Conservation (phyloP, 208 protist genomes). For the Leishmania amazonensis region DNA sequence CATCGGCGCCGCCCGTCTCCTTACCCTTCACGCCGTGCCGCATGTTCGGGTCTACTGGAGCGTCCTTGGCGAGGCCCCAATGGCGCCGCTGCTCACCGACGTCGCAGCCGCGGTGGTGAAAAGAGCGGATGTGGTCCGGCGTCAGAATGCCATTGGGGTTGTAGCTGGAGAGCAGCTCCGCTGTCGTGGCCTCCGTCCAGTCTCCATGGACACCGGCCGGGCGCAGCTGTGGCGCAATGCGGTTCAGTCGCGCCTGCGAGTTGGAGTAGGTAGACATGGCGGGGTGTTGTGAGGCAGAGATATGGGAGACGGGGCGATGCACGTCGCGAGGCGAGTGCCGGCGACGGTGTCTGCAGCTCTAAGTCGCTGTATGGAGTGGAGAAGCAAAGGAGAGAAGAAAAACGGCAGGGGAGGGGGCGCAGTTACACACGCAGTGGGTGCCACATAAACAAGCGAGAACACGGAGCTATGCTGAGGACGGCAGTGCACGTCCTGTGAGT, state of each 20-base stretch:
- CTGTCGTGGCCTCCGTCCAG: conserved; percentile 44
- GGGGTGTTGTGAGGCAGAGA: not conserved
- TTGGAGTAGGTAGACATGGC: conserved; percentile 39
- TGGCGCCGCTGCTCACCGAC: conserved; percentile 55
- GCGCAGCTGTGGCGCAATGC: conserved; percentile 77
- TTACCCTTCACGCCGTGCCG: conserved; percentile 50
- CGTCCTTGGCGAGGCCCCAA: conserved; percentile 55
- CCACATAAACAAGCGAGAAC: not conserved
- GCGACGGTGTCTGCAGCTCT: not conserved
- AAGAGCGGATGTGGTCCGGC: conserved; percentile 59
- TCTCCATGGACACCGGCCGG: conserved; percentile 62
- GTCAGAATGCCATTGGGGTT: conserved; percentile 48
- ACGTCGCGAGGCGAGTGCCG: not conserved
- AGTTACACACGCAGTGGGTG: not conserved
- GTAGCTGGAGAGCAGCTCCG: conserved; percentile 74
- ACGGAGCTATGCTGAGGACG: not conserved
- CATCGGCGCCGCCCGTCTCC: conserved; percentile 42
- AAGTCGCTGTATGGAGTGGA: not conserved
- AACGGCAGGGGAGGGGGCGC: not conserved
- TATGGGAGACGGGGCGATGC: not conserved
- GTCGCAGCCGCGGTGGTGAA: conserved; percentile 66
- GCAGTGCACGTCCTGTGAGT: not conserved
- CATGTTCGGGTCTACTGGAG: conserved; percentile 42
- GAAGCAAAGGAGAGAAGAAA: not conserved
- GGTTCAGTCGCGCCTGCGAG: conserved; percentile 50